Base-by-base conservation (phyloP, 768 basidiomycete species). In the Lactarius hengduanensis region DNA sequence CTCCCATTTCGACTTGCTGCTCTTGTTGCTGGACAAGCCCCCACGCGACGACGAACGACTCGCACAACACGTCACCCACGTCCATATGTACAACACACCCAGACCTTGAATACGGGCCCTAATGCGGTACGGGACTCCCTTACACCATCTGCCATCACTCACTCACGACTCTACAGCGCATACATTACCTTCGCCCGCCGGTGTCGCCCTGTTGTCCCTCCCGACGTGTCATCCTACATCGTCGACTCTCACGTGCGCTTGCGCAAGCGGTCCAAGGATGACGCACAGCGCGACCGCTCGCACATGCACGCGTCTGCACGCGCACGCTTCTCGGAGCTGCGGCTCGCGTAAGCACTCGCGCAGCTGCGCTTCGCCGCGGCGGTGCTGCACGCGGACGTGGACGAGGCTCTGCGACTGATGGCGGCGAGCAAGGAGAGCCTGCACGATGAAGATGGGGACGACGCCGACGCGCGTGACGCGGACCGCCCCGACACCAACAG, bases 51-150 rank as follows among this genome's bases (percentile, higher is more conserved):
- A 99, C 73, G 96, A 98, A 74, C 84, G 95, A 59, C 83, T 99
- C 6, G 97, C 97, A 16, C 89, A 95, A 75, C 97, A 99, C 78
- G 94, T 99, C 71, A 97, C 97, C 1, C 89, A 95, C 73, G 97
- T 99, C 28, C 97, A 99, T 76, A 98, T 98, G 97, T 84, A 94
- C 78, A 94, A 90, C 67, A 81, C 96, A 98, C 72, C 97, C 97
- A 3, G 85, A 87, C 61, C 82, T 96, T 53, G 90, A 91, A 55
- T 80, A 86, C 72, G 94, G 10, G 80, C 83, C 20, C 78, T 96
- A 66, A 94, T 99, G 88, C 87, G 94, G 94, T 95, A 64, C 63
- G 82, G 71, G 50, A 18, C 20, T 13, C 40, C 15, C 40, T 26
- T 26, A 34, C 30, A 9, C 22, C 61, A 53, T 43, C 26, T 13